Evolutionary conservation across 352 stramenopile genomes (phyloP).

Genomic region (Phytophthora sansomeana): DNA sequence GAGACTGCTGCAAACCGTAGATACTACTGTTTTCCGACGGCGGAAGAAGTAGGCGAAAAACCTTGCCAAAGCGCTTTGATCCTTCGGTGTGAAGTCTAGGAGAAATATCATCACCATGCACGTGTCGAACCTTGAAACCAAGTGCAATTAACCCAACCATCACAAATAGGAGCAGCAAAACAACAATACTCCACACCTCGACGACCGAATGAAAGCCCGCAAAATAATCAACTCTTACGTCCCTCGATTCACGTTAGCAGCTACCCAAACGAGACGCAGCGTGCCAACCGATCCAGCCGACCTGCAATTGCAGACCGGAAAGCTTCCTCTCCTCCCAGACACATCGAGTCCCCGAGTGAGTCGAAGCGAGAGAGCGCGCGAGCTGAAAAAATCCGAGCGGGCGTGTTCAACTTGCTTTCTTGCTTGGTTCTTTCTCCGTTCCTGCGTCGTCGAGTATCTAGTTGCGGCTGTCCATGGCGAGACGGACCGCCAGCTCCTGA

Average conservation of each 20-base stretch:
- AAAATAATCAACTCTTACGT: slow-evolving; percentile 81
- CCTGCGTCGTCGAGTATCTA: slow-evolving; percentile 45
- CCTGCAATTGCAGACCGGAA: slow-evolving; percentile 16
- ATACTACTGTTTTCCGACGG: too few species aligned
- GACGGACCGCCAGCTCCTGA: slow-evolving; percentile 15
- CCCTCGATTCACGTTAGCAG: slow-evolving; percentile 63
- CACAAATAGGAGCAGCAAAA: background rate
- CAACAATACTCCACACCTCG: slow-evolving; percentile 8
- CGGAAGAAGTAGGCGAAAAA: too few species aligned
- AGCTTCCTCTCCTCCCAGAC: slow-evolving; percentile 40
- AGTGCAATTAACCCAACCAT: too few species aligned
- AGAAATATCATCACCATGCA: too few species aligned
- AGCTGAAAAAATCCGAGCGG: slow-evolving; percentile 38
- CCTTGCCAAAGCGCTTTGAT: too few species aligned
- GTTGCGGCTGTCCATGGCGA: slow-evolving; percentile 17
- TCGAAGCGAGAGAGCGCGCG: slow-evolving; percentile 30
- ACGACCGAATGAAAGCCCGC: slow-evolving; percentile 46
- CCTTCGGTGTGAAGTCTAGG: too few species aligned
- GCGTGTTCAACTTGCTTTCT: slow-evolving; percentile 41
- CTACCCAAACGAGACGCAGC: slow-evolving; percentile 37
- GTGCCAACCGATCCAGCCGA: slow-evolving; percentile 38
- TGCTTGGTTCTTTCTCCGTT: slow-evolving; percentile 38
- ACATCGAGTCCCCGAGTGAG: slow-evolving; percentile 36
- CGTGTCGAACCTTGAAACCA: too few species aligned
- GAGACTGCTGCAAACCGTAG: background rate